Base-by-base conservation (phyloP, 441 rosid species). In the Mallotus japonicus region DNA sequence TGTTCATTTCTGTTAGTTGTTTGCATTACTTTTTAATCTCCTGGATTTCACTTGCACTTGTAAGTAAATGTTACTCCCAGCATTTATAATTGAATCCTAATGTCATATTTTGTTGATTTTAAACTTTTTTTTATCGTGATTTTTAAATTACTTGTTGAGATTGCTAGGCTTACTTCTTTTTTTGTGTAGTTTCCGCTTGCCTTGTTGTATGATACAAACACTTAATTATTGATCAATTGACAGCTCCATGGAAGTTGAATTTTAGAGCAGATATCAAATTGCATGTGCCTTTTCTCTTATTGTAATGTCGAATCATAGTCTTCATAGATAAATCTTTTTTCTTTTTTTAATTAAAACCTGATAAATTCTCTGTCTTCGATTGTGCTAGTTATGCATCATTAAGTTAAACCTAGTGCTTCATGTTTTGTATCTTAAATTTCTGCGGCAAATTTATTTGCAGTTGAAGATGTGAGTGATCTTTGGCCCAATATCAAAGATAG, bases 391-490 rank as follows among this genome's bases (percentile, higher is more conserved):
- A 34, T 46, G 65, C 64, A 53, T 37, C 13, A 46, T 37, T 0
- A 8, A 46, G 53, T 49, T 11, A 32, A 8, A 53, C 46, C 62
- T 34, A 67, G 20, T 67, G 13, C 7, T 73, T 53, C 3, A 10
- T 64, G 0, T 28, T 76, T 62, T 63, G 3, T 71, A 0, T 82
- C 60, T 78, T 61, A 69, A 73, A 63, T 74, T 55, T n/a, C 32
- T 58, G 0, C 67, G 19, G 24, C 68, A 32, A 64, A 55, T 37
- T 66, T 72, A 70, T 22, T 32, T 51, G 4, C 91, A 93, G 98
- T 96, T 67, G 99, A 96, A 82, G 99, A 96, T 87, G 98, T 96
- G 73, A 85, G 87, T 77, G 95, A 93, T 85, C 84, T 96, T 79
- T 95, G 99, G 97, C 97, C 97, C 53, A 86, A 84, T 40, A 79